Evolutionary conservation across 345 rosid species (phyloP).

Genomic region (Citrus hindsii): DNA sequence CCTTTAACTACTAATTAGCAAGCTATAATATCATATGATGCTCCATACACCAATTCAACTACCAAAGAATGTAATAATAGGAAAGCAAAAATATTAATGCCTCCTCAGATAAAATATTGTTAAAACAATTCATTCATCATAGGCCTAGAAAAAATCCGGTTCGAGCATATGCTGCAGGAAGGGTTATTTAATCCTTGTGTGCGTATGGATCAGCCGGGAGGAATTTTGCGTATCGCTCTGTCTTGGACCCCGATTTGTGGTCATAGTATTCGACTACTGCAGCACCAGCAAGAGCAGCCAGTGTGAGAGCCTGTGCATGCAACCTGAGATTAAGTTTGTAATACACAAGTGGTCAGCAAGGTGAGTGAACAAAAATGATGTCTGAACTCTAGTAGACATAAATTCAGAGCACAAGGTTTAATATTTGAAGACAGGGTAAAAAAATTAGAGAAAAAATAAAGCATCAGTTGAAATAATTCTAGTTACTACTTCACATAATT

Average conservation of each 20-base stretch:
- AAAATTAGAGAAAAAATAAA: neutral
- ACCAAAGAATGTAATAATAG: neutral
- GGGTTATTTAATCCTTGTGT: conserved; percentile 35
- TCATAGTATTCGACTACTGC: conserved; percentile 85
- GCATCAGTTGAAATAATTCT: neutral
- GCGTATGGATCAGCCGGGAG: conserved; percentile 40
- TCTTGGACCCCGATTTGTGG: conserved; percentile 49
- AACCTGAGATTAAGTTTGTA: conserved; percentile 42
- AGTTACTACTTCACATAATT: neutral
- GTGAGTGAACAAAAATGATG: neutral
- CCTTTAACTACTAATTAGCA: neutral
- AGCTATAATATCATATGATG: neutral
- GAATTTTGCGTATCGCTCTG: conserved; percentile 48
- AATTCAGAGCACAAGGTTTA: neutral
- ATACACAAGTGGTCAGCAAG: neutral
- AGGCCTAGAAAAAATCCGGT: neutral
- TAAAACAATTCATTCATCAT: neutral
- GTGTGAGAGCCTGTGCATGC: conserved; percentile 88
- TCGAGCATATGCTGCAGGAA: neutral
- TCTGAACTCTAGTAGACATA: neutral
- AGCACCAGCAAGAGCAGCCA: conserved; percentile 92
- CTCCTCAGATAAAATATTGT: neutral
- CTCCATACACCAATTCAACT: neutral
- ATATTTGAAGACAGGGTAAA: neutral
- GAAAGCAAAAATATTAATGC: neutral